Conservation (phyloP, 192 early-diverging fungal genomes). For the Gaertneriomyces sp. region DNA sequence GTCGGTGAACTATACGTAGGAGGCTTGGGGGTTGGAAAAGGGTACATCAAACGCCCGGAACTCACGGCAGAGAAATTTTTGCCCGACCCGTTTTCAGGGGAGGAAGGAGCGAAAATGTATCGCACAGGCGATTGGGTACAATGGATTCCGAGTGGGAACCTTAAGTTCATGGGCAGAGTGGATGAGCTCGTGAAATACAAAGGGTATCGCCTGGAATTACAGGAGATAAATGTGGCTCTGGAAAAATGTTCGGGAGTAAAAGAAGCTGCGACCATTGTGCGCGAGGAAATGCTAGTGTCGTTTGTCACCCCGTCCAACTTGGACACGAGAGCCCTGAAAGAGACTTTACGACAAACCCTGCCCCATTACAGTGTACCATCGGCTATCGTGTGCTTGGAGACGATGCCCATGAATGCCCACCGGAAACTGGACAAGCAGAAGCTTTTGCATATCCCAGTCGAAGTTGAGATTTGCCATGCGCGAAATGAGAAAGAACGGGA, state of each 20-base stretch:
- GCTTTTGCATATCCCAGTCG: neutral
- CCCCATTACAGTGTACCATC: slow-evolving; percentile 37
- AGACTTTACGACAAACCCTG: slow-evolving; percentile 5
- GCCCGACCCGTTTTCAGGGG: slow-evolving; percentile 12
- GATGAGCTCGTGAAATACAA: slow-evolving; percentile 40
- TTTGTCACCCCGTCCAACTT: slow-evolving; percentile 28
- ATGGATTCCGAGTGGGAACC: slow-evolving; percentile 17
- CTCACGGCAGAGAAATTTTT: slow-evolving; percentile 38
- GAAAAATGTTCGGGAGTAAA: neutral
- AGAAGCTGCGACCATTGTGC: slow-evolving; percentile 28
- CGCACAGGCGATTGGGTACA: slow-evolving; percentile 20
- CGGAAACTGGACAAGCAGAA: slow-evolving; percentile 24
- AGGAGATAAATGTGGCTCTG: slow-evolving; percentile 25
- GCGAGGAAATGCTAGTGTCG: slow-evolving; percentile 27
- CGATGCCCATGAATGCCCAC: slow-evolving; percentile 29
- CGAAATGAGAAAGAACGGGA: slow-evolving; percentile 4
- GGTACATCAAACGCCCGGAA: slow-evolving; percentile 43
- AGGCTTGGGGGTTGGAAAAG: slow-evolving; percentile 36
- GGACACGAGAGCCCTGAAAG: slow-evolving; percentile 5
- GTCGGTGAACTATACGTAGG: slow-evolving; percentile 44
- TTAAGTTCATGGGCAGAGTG: slow-evolving; percentile 30
- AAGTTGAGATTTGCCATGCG: neutral
- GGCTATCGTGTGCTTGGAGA: slow-evolving; percentile 18
- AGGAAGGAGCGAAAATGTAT: slow-evolving; percentile 2
- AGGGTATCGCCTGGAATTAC: slow-evolving; percentile 36